Evolutionary conservation across 73 alveolate genomes (phyloP).

Genomic region (Strombidium stylifer): DNA sequence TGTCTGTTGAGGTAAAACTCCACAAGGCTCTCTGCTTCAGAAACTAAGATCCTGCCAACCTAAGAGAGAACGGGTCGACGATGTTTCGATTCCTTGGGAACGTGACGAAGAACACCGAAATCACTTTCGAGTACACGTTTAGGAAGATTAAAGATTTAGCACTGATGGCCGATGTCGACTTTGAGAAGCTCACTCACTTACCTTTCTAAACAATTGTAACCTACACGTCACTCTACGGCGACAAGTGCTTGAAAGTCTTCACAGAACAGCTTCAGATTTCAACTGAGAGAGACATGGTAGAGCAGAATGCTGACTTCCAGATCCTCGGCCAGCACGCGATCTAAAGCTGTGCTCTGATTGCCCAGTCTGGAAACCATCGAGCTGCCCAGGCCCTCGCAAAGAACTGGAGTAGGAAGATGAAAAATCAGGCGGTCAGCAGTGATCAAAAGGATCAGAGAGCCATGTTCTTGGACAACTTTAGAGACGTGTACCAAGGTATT

Average conservation of each 20-base stretch:
- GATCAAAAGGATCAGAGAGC: no score
- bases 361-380: slow-evolving; percentile 66
- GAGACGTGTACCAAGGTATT: no score
- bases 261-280: slow-evolving; percentile 72
- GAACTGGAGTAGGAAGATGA: slow-evolving; percentile 41
- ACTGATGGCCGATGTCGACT: slow-evolving; percentile 43
- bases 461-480: no score
- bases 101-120: slow-evolving; percentile 66
- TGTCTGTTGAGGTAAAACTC: slow-evolving; percentile 65
- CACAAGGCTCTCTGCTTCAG: slow-evolving; percentile 79
- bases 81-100: slow-evolving; percentile 71
- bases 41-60: slow-evolving; percentile 54
- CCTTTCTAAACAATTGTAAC: slow-evolving; percentile 81
- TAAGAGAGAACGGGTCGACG: slow-evolving; percentile 27
- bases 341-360: slow-evolving; percentile 83
- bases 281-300: slow-evolving; percentile 79
- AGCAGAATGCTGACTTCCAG: slow-evolving; percentile 67
- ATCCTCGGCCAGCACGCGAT: slow-evolving; percentile 81
- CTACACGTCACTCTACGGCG: slow-evolving; percentile 79
- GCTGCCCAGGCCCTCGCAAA: slow-evolving; percentile 69
- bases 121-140: slow-evolving; percentile 80
- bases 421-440: background rate
- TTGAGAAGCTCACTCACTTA: slow-evolving; percentile 52
- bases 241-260: slow-evolving; percentile 86
- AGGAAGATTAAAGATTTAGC: slow-evolving; percentile 52